phyloP scores from a whole-genome alignment of 2,329 filamentous ascomycete species.

The Neofusicoccum parvum region DNA sequence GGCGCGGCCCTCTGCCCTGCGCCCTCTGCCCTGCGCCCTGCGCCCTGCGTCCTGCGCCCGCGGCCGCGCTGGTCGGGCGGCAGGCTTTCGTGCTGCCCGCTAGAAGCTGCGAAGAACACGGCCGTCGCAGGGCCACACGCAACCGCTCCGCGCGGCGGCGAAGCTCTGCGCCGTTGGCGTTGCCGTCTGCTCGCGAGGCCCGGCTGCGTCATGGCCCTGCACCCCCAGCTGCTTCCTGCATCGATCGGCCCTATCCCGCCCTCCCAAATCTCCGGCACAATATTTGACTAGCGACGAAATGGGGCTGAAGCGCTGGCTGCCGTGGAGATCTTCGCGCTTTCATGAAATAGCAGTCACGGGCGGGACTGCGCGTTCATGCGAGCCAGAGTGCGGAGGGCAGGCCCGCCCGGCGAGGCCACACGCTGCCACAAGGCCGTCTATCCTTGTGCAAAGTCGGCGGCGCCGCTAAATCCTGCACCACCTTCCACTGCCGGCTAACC shows the following conservation, averaged over 20 bases:
- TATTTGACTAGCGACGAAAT: background rate
- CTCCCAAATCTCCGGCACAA: background rate
- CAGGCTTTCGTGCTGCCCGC: too few species aligned
- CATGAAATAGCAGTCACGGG: background rate
- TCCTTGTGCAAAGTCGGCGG: background rate
- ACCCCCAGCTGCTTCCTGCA: background rate
- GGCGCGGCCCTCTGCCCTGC: too few species aligned
- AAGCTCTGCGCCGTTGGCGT: too few species aligned
- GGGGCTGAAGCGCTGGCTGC: background rate
- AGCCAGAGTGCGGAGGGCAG: background rate
- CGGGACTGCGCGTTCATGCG: background rate
- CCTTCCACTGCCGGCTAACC: background rate
- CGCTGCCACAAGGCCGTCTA: background rate
- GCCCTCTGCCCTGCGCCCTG: too few species aligned
- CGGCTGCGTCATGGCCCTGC: background rate
- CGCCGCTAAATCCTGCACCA: background rate
- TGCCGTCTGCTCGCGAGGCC: too few species aligned
- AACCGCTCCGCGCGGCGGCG: too few species aligned
- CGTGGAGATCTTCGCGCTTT: background rate
- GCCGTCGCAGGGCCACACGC: too few species aligned
- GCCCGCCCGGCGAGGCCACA: background rate
- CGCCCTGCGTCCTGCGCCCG: too few species aligned
- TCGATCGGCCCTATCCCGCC: background rate
- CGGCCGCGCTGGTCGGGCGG: too few species aligned
- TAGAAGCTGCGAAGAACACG: too few species aligned